Evolutionary conservation across 1,284 basidiomycete genomes (phyloP), one percentile per base, ranked within the genome.

Genomic region (Meira miltonrushii): DNA sequence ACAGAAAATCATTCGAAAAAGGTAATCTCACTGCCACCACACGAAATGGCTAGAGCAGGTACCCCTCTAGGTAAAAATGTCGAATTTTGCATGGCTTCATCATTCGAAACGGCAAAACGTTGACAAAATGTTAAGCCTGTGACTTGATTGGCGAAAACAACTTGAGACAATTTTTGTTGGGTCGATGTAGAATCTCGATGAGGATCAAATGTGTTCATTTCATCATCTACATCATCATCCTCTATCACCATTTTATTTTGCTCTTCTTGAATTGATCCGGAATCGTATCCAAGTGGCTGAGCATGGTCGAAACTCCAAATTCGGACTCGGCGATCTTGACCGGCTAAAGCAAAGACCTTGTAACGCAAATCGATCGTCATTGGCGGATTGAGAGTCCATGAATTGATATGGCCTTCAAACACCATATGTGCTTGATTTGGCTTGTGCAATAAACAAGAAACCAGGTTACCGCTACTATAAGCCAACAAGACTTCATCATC

Each of bases 111-210:
- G 25, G 12, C 12, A 48, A n/a, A 23, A 48, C 46, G 46, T 25
- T 48, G 46, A 48, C 46, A 48, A 25, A 48, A 48, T 17, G 46
- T 12, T 5, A 48, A 23, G 23, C 46, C 46, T 21, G 17, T 48
- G 12, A 48, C 23, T 17, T n/a, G 12, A 19, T 48, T 48, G 12
- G 46, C 46, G 23, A 48, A 48, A 5, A 17, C 23, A 21, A 25
- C 25, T 23, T 48, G 46, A 8, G 46, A n/a, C 5, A 48, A 21
- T 8, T 33, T 33, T 33, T 33, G 28, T 33, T 33, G 28, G 28
- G 28, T 33, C 8, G 28, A 33, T 33, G 28, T 33, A 33, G 28
- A 33, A 33, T 33, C 28, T 33, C 28, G 28, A 33, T 33, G 28
- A 33, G 28, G 28, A 25, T 48, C 46, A 48, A 48, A 48, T 4